Conservation (phyloP, 2,329 filamentous ascomycete species). For the Apiospora marii region DNA sequence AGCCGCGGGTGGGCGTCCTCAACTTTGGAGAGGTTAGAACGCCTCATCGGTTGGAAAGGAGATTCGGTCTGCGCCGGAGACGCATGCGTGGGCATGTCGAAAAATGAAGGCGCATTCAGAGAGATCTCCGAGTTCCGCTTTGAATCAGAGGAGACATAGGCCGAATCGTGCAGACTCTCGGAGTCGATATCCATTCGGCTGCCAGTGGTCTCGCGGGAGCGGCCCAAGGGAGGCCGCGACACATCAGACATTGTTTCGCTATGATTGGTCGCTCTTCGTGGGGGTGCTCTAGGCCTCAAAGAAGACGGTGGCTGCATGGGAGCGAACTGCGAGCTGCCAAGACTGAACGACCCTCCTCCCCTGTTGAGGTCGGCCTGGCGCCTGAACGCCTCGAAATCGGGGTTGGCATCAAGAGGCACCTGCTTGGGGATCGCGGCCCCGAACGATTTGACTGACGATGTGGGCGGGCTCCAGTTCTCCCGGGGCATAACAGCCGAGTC, state of each 20-base stretch:
- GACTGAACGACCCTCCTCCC: constrained; percentile 55
- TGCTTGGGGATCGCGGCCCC: constrained; percentile 72
- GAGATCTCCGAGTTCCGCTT: constrained; percentile 61
- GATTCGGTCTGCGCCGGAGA: constrained; percentile 51
- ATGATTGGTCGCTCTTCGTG: constrained; percentile 57
- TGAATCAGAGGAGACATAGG: constrained; percentile 62
- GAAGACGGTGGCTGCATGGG: constrained; percentile 40
- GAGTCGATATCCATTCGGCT: constrained; percentile 53
- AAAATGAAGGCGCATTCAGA: constrained; percentile 49
- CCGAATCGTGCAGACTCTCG: constrained; percentile 59
- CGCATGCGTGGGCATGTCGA: constrained; percentile 54
- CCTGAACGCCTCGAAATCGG: constrained; percentile 83
- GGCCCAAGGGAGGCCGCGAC: constrained; percentile 30
- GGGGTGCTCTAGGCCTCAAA: constrained; percentile 50
- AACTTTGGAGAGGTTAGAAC: constrained; percentile 47
- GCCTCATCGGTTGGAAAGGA: constrained; percentile 42
- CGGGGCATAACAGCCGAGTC: constrained; percentile 70
- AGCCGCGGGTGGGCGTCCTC: constrained; percentile 63
- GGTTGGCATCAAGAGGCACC: constrained; percentile 76
- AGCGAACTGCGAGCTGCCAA: constrained; percentile 57
- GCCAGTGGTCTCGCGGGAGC: constrained; percentile 31
- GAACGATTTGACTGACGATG: constrained; percentile 75
- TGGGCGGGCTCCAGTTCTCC: constrained; percentile 78
- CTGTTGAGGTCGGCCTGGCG: constrained; percentile 74
- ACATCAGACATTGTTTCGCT: constrained; percentile 43